Evolutionary conservation across 208 protist species (phyloP).

Genomic region (Strigomonas culicis): DNA sequence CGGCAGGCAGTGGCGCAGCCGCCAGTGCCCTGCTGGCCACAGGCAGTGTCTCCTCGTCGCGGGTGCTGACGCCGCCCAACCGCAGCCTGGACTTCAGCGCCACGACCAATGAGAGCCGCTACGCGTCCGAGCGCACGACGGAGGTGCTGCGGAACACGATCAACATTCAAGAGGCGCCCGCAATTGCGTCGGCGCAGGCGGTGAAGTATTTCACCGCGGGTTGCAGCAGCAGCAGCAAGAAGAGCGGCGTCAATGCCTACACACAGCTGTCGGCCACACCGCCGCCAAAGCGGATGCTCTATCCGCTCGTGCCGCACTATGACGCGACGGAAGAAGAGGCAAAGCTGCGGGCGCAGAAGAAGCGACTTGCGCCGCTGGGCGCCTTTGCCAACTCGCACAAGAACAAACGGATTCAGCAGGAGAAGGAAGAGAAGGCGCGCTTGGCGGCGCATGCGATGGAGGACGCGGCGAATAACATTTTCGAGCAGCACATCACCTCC

Average conservation of each 20-base stretch:
- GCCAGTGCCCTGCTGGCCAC: background rate
- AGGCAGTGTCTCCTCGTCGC: background rate
- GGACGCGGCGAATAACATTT: background rate
- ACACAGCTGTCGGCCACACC: background rate
- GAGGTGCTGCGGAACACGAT: slow-evolving; percentile 6
- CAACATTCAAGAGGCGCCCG: background rate
- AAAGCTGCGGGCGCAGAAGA: background rate
- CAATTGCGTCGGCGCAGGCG: background rate
- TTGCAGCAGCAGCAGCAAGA: background rate
- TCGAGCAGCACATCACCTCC: background rate
- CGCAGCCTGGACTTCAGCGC: background rate
- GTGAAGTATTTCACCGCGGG: slow-evolving; percentile 5
- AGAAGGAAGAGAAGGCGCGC: background rate
- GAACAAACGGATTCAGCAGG: background rate
- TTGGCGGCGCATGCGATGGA: background rate
- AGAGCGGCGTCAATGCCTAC: background rate
- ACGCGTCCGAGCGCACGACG: background rate
- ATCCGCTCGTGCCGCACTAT: background rate
- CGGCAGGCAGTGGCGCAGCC: background rate
- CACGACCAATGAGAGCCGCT: background rate
- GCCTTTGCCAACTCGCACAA: background rate
- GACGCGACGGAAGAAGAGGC: background rate
- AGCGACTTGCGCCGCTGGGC: background rate
- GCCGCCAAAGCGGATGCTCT: background rate
- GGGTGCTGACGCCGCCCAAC: background rate